Evolutionary conservation across 495 filamentous ascomycete species (phyloP), one percentile per base, ranked within the genome.

Genomic region (Daldinia vernicosa): DNA sequence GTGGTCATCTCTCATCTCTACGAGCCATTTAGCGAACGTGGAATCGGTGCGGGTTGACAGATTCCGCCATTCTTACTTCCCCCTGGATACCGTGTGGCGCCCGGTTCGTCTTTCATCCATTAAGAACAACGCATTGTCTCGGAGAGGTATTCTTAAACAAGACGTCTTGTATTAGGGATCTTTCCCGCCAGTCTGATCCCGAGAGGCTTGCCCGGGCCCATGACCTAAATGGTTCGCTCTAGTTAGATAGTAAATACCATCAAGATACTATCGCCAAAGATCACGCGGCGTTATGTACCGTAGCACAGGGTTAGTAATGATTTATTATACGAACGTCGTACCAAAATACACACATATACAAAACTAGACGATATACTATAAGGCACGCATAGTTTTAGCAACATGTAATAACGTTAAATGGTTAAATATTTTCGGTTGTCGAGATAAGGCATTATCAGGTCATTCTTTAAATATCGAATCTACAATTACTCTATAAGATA

Each of bases 1-100:
- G 47, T 60, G 56, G 56, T 68, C 70, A 64, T 61, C 63, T 55
- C 27, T 68, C 70, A 64, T 61, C 63, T 55, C 27, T 61, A 32
- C 22, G 11, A 57, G 40, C 51, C 15, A 55, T 59, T 17, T 17
- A 43, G 50, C 56, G 39, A 62, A 55, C n/a, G 50, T 32, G 50
- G 60, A 22, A 62, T 69, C 58, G 51, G 24, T 30, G 51, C 60
- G 56, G n/a, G 53, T 60, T 52, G 19, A 33, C 24, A 35, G 55
- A 54, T 63, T 35, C 57, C 57, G 66, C 65, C 50, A 62, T 61
- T 73, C 56, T 66, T 62, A 66, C 62, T 33, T 61, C 14, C 9
- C 27, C 51, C 37, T 26, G 53, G 33, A 40, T 43, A 28, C 56
- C 55, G 62, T 51, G 40, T 57, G 50, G 39, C 56, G 57, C 43